Evolutionary conservation across 495 filamentous ascomycete genomes (phyloP).

Genomic region (Xylaria nigripes): DNA sequence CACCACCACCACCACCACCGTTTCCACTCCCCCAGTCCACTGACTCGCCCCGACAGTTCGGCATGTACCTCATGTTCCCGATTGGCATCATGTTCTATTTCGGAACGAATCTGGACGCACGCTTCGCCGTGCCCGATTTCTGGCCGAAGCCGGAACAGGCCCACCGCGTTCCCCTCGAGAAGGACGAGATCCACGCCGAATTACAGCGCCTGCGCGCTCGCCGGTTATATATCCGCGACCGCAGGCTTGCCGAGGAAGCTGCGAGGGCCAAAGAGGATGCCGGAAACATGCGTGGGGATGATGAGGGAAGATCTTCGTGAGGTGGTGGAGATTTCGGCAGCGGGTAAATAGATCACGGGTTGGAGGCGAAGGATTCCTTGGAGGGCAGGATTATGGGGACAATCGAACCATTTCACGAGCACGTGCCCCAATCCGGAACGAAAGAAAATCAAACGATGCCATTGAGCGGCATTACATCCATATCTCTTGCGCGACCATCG

Average conservation of each 20-base stretch:
- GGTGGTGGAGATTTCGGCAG: too few species aligned
- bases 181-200: constrained; percentile 76
- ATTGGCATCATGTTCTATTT: constrained; percentile 99
- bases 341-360: not conserved
- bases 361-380: too few species aligned
- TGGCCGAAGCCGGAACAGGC: constrained; percentile 84
- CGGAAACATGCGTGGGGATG: constrained; percentile 12
- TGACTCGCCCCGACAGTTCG: constrained; percentile 57
- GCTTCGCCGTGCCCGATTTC: constrained; percentile 82
- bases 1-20: not conserved
- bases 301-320: not conserved
- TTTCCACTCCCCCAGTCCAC: not conserved
- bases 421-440: too few species aligned
- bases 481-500: not conserved
- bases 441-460: too few species aligned
- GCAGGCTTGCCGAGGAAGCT: constrained; percentile 47
- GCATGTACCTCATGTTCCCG: constrained; percentile 96
- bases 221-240: constrained; percentile 52
- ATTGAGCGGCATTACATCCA: not conserved
- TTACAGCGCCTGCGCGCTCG: constrained; percentile 59
- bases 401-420: too few species aligned
- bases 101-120: constrained; percentile 91
- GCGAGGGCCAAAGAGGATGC: constrained; percentile 21
- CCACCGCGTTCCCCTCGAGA: constrained; percentile 81
- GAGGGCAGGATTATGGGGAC: too few species aligned